These are phyloP conservation scores for Monocercomonoides exilis DNA, from an alignment of 78 protist genomes.

Conservation along the genomic window DNA sequence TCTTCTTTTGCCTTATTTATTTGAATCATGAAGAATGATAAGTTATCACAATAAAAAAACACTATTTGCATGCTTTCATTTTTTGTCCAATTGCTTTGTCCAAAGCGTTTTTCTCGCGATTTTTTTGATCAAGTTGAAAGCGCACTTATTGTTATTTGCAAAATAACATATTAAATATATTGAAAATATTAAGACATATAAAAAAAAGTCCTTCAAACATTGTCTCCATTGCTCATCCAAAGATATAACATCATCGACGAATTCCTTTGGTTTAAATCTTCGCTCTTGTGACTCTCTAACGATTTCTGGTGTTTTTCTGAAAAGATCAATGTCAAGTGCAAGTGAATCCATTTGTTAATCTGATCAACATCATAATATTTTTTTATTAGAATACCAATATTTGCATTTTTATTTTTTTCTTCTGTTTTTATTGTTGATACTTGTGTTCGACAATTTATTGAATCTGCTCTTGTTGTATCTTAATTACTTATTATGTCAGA, in stretches of 20 bases:
- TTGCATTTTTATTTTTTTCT: too few relatives aligned
- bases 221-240: slow-evolving; percentile 56
- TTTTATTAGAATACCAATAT: too few relatives aligned
- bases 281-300: slow-evolving; percentile 79
- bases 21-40: background rate
- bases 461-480: too few relatives aligned
- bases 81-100: slow-evolving; percentile 37
- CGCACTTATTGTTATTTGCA: slow-evolving; percentile 18
- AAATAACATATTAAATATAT: background rate
- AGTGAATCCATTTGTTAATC: background rate
- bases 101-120: background rate
- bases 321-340: slow-evolving; percentile 67
- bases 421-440: too few relatives aligned
- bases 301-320: slow-evolving; percentile 77
- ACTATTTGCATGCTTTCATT: slow-evolving; percentile 27
- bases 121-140: background rate
- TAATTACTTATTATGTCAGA: too few relatives aligned
- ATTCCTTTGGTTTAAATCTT: slow-evolving; percentile 39
- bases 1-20: slow-evolving; percentile 24
- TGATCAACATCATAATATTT: too few relatives aligned
- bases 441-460: too few relatives aligned
- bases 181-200: background rate
- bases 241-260: slow-evolving; percentile 67
- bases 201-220: background rate
- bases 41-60: background rate